Base-by-base conservation (phyloP, 2,329 filamentous ascomycete genomes). In the Colletotrichum neosansevieriae region DNA sequence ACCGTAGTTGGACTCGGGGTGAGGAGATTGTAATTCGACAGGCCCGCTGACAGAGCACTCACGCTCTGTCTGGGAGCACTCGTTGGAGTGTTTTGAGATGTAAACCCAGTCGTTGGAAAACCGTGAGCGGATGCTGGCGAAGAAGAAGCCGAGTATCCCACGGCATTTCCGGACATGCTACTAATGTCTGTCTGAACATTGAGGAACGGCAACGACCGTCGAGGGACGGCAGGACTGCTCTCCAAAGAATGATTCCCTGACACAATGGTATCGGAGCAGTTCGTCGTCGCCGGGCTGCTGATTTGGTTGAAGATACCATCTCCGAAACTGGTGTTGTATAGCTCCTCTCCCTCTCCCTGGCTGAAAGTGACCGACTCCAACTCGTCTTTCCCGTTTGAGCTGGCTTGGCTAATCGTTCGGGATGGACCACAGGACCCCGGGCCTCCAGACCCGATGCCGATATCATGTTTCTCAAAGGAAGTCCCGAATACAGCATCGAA, bases 361-460 rank as follows among this genome's bases (percentile, higher is more conserved):
- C 63, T 67, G 42, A 67, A 51, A 11, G 21, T 49, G 42, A 66
- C 17, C 13, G 63, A 67, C 17, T 47, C 61, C 32, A 62, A 38
- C 0, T 67, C 64, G 12, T 67, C 64, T 10, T 58, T 34, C 12
- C 54, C 65, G 6, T 51, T 45, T 4, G 65, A 68, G 47, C 65
- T 68, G 24, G 64, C 64, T 12, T 58, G 64, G 12, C 64, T 67
- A 24, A 53, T 57, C 6, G 50, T 63, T 2, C 36, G 42, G 17
- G 58, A 36, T 15, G 63, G 53, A 2, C 38, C 59, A 29, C 19
- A 57, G 1, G 51, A 53, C 1, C 15, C n/a, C 6, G 51, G 59
- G 15, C 32, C 54, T 5, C 59, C 36, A 1, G 21, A 15, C 13
- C 47, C 51, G n/a, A 53, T n/a, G 10, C 50, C 51, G 45, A 58